phyloP scores from a whole-genome alignment of 2,329 filamentous ascomycete species.

The Kalmusia sp. region DNA sequence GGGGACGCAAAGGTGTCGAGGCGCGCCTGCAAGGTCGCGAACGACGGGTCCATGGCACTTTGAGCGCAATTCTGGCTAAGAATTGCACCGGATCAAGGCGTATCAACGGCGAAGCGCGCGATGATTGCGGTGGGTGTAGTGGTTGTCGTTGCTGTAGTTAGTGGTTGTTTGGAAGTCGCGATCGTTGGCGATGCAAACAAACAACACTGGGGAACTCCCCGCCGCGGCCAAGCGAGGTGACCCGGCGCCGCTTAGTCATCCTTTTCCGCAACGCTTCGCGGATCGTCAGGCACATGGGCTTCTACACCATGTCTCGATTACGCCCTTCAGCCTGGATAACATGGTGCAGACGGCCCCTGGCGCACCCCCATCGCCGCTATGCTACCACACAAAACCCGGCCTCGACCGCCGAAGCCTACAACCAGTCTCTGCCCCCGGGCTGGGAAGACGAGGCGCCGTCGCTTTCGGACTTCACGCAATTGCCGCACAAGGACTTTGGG shows the following conservation, averaged over 20 bases:
- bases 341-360: conserved; percentile 33
- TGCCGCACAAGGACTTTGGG: conserved; percentile 83
- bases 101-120: neutral
- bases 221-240: conserved; percentile 7
- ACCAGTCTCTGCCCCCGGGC: conserved; percentile 56
- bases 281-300: conserved; percentile 26
- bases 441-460: conserved; percentile 79
- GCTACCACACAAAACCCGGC: conserved; percentile 33
- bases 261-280: conserved; percentile 11
- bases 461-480: conserved; percentile 76
- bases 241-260: conserved; percentile 10
- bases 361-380: conserved; percentile 30
- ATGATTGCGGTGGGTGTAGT: neutral
- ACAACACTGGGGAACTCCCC: conserved; percentile 8
- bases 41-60: conserved; percentile 40
- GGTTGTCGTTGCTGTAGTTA: conserved; percentile 1
- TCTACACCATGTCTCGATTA: conserved; percentile 41
- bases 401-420: conserved; percentile 22
- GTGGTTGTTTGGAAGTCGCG: neutral
- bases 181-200: conserved; percentile 14
- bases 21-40: conserved; percentile 75
- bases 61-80: neutral
- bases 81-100: too few relatives aligned
- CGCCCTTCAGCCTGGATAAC: conserved; percentile 36
- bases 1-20: conserved; percentile 78